phyloP scores from a whole-genome alignment of 169 alveolate genomes.

The Eimeria necatrix region DNA sequence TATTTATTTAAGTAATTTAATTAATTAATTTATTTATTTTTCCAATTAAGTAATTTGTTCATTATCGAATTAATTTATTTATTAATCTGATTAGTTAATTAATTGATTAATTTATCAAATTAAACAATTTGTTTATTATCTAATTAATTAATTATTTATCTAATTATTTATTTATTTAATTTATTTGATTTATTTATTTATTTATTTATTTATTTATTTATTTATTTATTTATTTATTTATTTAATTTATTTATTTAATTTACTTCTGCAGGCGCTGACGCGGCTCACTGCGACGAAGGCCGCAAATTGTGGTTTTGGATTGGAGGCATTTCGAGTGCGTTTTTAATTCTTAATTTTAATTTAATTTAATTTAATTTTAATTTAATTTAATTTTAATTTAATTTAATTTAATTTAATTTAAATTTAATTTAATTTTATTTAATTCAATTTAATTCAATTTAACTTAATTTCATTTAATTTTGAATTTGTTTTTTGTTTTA shows the following conservation, averaged over 20 bases:
- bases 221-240: too few species aligned
- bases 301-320: constrained; percentile 62
- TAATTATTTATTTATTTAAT: too few species aligned
- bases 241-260: background rate
- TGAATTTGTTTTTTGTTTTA: background rate
- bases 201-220: too few species aligned
- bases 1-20: background rate
- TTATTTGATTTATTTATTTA: too few species aligned
- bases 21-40: background rate
- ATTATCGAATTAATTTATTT: too few species aligned
- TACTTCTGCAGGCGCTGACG: constrained; percentile 38
- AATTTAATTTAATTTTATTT: background rate
- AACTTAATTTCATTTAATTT: background rate
- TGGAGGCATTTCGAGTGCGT: constrained; percentile 26
- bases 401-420: background rate
- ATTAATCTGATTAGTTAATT: too few species aligned
- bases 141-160: too few species aligned
- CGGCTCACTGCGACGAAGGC: constrained; percentile 49
- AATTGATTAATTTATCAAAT: too few species aligned
- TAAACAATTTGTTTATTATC: too few species aligned
- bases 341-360: too few species aligned
- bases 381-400: too few species aligned
- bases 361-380: background rate
- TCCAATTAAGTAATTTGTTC: background rate
- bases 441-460: background rate